Percentiles rank a stretch among this genome's conserved stretches.
These are phyloP conservation scores for Venturia oleaginea DNA, from an alignment of 2,329 filamentous ascomycete genomes.

Conservation along the genomic window DNA sequence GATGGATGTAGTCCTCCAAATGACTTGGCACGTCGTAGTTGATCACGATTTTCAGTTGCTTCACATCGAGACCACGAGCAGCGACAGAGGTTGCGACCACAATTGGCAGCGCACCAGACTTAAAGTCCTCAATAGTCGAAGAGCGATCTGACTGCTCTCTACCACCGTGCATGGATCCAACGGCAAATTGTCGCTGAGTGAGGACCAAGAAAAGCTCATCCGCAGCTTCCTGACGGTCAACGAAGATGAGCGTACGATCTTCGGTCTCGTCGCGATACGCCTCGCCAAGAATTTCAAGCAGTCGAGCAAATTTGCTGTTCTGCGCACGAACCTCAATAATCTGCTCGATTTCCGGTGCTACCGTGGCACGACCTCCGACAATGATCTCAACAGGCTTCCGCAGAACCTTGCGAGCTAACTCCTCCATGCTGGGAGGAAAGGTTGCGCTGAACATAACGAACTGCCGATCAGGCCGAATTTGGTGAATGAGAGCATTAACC, in stretches of 20 bases:
- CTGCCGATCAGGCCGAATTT: slow-evolving; percentile 84
- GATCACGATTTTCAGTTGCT: slow-evolving; percentile 89
- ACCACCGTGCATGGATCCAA: slow-evolving; percentile 87
- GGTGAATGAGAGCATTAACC: slow-evolving; percentile 91
- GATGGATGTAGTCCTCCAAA: slow-evolving; percentile 92
- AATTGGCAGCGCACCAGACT: slow-evolving; percentile 79
- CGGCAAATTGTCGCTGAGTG: slow-evolving; percentile 77
- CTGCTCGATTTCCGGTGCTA: slow-evolving; percentile 70
- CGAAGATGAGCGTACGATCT: slow-evolving; percentile 79
- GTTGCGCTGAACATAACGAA: slow-evolving; percentile 95
- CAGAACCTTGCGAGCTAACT: slow-evolving; percentile 79
- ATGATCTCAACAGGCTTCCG: slow-evolving; percentile 82
- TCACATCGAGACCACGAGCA: slow-evolving; percentile 89
- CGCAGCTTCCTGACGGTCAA: slow-evolving; percentile 83
- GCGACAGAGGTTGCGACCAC: slow-evolving; percentile 93
- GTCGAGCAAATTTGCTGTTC: slow-evolving; percentile 69
- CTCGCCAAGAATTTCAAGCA: slow-evolving; percentile 79
- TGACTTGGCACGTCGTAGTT: slow-evolving; percentile 94
- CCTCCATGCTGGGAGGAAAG: slow-evolving; percentile 88
- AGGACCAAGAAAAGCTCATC: slow-evolving; percentile 71
- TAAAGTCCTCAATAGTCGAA: slow-evolving; percentile 88
- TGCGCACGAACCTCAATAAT: slow-evolving; percentile 82
- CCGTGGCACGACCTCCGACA: slow-evolving; percentile 72
- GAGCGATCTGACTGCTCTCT: slow-evolving; percentile 92
- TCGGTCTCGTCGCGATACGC: slow-evolving; percentile 78